Percentiles rank a stretch among this genome's conserved stretches.
These are phyloP conservation scores for Diplodia seriata DNA, from an alignment of 2,329 filamentous ascomycete species.

Conservation along the genomic window DNA sequence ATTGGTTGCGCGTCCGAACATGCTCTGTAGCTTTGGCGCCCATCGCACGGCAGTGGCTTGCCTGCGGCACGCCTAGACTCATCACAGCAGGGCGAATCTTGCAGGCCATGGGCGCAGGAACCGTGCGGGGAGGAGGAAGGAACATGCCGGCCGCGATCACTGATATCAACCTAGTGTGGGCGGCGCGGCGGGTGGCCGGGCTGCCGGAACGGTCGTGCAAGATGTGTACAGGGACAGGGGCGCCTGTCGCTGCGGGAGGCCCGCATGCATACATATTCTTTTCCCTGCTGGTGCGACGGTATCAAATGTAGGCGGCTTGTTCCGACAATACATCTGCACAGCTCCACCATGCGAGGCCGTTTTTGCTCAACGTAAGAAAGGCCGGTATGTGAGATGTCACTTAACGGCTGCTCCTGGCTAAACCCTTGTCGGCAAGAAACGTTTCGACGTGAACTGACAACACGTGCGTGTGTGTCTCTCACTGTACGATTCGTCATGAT, in stretches of 20 bases:
- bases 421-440: background rate
- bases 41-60: background rate
- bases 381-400: constrained; percentile 22
- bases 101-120: background rate
- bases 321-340: constrained; percentile 13
- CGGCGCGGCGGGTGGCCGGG: constrained; percentile 8
- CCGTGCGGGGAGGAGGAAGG: constrained; percentile 1
- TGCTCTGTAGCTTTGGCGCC: background rate
- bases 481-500: background rate
- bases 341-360: constrained; percentile 12
- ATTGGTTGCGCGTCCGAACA: background rate
- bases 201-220: constrained; percentile 12
- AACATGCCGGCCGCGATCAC: constrained; percentile 2
- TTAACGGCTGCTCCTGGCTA: constrained; percentile 6
- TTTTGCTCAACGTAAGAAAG: background rate
- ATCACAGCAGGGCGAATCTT: background rate
- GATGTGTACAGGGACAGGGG: constrained; percentile 24
- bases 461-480: constrained; percentile 13
- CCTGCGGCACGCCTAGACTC: background rate
- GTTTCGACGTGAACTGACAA: background rate
- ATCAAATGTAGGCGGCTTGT: constrained; percentile 17
- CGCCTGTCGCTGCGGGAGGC: constrained; percentile 2
- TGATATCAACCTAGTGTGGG: constrained; percentile 4
- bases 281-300: constrained; percentile 5
- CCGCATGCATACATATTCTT: constrained; percentile 13